Conservation (phyloP, 371 early-diverging fungal genomes). For the Actinomortierella ambigua region DNA sequence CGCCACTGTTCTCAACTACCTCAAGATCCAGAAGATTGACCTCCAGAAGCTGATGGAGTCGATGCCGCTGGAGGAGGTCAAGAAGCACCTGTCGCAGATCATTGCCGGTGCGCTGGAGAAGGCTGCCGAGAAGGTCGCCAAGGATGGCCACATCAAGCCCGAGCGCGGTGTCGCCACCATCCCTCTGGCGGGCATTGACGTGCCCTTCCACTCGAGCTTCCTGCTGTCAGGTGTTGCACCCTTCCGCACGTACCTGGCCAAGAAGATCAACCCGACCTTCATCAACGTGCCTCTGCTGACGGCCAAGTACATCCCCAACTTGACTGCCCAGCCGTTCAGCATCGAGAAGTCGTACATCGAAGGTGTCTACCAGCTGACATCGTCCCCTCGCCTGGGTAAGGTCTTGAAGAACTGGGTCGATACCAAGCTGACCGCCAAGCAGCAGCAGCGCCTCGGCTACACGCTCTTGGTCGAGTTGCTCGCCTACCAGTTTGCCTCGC, state of each 20-base stretch:
- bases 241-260: constrained; percentile 88
- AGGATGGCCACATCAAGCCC: constrained; percentile 63
- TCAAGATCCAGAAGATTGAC: constrained; percentile 80
- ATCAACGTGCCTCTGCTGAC: constrained; percentile 79
- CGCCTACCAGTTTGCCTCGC: constrained; percentile 93
- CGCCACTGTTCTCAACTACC: constrained; percentile 80
- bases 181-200: constrained; percentile 92
- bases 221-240: constrained; percentile 88
- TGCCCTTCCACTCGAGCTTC: constrained; percentile 97
- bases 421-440: constrained; percentile 70
- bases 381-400: constrained; percentile 73
- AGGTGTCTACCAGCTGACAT: constrained; percentile 75
- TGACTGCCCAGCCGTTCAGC: constrained; percentile 92
- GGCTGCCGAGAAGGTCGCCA: constrained; percentile 69
- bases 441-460: constrained; percentile 88
- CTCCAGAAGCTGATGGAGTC: constrained; percentile 85
- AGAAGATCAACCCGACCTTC: constrained; percentile 79
- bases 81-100: constrained; percentile 81
- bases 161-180: constrained; percentile 94
- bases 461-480: constrained; percentile 89
- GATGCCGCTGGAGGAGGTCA: constrained; percentile 86
- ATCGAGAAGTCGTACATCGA: constrained; percentile 82
- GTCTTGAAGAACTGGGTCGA: constrained; percentile 88
- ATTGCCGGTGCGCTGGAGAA: constrained; percentile 77
- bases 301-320: constrained; percentile 93